phyloP scores from a whole-genome alignment of 176 grass and related monocot species.

The Saccharum officinarum region DNA sequence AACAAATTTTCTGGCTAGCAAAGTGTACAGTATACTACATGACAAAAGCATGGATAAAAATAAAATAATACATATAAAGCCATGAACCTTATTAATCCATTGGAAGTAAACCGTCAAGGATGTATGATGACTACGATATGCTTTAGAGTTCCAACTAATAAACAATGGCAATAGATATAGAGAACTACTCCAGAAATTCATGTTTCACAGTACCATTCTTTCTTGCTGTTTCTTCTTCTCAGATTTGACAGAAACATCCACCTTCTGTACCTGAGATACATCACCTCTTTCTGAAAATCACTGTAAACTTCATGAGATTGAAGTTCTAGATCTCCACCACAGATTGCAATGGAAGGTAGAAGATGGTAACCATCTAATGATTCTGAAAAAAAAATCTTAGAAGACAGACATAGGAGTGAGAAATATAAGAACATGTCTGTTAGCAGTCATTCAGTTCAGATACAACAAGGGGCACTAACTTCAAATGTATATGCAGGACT shows the following conservation, averaged over 20 bases:
- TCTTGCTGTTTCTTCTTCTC: constrained; percentile 84
- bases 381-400: too few relatives aligned
- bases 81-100: neutral
- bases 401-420: too few relatives aligned
- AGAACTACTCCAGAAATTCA: constrained; percentile 13
- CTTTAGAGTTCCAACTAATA: neutral
- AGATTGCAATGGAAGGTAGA: too few relatives aligned
- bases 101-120: neutral
- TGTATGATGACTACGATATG: neutral
- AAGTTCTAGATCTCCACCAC: too few relatives aligned
- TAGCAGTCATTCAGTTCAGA: too few relatives aligned
- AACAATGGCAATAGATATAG: neutral
- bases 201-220: constrained; percentile 71
- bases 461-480: too few relatives aligned
- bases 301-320: too few relatives aligned
- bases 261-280: constrained; percentile 71
- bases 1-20: neutral
- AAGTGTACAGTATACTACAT: neutral
- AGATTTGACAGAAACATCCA: constrained; percentile 89
- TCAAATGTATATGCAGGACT: too few relatives aligned
- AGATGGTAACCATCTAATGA: too few relatives aligned
- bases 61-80: neutral
- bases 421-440: neutral
- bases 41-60: neutral
- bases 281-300: too few relatives aligned